A percentile compares a stretch with the other conserved stretches of the same genome.
phyloP scores from a whole-genome alignment of 2,329 filamentous ascomycete species.

The Parasarocladium wereldwijsianum region DNA sequence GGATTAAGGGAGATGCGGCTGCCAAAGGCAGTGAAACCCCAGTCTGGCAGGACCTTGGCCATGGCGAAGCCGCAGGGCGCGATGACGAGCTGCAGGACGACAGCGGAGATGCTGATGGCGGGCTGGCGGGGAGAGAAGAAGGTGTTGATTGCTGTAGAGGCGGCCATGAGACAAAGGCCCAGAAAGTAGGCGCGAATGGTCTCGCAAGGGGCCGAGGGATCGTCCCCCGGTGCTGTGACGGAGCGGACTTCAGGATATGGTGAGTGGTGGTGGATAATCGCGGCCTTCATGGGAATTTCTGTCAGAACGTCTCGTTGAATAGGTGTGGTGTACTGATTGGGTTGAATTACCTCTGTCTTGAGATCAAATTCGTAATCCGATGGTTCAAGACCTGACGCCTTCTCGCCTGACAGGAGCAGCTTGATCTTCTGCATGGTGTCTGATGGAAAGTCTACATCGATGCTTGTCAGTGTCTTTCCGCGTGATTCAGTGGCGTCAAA shows the following conservation, averaged over 20 bases:
- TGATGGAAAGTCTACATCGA: slow-evolving; percentile 25
- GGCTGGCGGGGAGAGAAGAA: slow-evolving; percentile 15
- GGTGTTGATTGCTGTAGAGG: slow-evolving; percentile 8
- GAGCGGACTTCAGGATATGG: slow-evolving; percentile 27
- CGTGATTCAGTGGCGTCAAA: background rate
- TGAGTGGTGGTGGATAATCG: slow-evolving; percentile 23
- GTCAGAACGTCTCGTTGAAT: background rate
- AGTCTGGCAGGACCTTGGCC: slow-evolving; percentile 27
- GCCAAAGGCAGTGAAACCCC: slow-evolving; percentile 26
- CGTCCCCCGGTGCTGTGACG: slow-evolving; percentile 21
- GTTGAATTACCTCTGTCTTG: slow-evolving; percentile 8
- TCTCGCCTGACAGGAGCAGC: slow-evolving; percentile 20
- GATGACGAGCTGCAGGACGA: slow-evolving; percentile 29
- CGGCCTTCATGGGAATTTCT: slow-evolving; percentile 12
- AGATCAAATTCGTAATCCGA: slow-evolving; percentile 25
- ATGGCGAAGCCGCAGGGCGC: slow-evolving; percentile 30
- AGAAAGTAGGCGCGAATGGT: slow-evolving; percentile 27
- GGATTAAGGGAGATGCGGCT: slow-evolving; percentile 31
- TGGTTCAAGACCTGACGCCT: slow-evolving; percentile 7
- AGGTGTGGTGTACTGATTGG: slow-evolving; percentile 8
- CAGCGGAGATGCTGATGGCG: slow-evolving; percentile 23
- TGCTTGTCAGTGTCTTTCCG: background rate
- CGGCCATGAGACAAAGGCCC: slow-evolving; percentile 19
- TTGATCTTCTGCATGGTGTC: slow-evolving; percentile 27
- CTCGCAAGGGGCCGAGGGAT: slow-evolving; percentile 20